phyloP scores from a whole-genome alignment of 148 eudicot genomes.

The Rheum nobile region DNA sequence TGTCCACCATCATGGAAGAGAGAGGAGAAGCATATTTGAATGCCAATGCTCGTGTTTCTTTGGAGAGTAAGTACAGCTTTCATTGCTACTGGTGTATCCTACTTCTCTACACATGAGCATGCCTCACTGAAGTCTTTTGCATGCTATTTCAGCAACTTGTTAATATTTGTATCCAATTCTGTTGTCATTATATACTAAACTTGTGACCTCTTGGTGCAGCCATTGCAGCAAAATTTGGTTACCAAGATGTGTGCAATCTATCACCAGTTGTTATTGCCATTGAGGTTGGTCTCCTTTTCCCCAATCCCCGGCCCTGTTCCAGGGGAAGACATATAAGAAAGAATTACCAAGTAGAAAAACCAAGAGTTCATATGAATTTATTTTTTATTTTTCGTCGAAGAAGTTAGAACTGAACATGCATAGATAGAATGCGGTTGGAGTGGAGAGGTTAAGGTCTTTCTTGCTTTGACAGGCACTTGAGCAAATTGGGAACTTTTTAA shows the following conservation, averaged over 20 bases:
- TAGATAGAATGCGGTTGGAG: neutral
- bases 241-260: slow-evolving; percentile 31
- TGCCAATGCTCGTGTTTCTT: slow-evolving; percentile 68
- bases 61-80: slow-evolving; percentile 48
- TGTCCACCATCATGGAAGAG: slow-evolving; percentile 51
- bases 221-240: slow-evolving; percentile 43
- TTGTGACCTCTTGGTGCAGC: slow-evolving; percentile 18
- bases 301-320: neutral
- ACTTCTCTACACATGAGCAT: no score
- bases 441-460: no score
- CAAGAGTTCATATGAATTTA: neutral
- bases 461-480: slow-evolving; percentile 30
- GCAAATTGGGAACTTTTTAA: slow-evolving; percentile 34
- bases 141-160: neutral
- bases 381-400: neutral
- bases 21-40: slow-evolving; percentile 70
- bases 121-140: neutral
- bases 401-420: neutral
- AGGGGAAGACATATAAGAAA: no score
- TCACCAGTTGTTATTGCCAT: slow-evolving; percentile 36
- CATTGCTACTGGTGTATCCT: no score
- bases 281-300: slow-evolving; percentile 30
- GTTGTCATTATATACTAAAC: neutral
- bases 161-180: neutral
- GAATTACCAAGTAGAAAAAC: no score